Evolutionary conservation across 164 flowering plant genomes (phyloP).

Genomic region (Vitis cinerea): DNA sequence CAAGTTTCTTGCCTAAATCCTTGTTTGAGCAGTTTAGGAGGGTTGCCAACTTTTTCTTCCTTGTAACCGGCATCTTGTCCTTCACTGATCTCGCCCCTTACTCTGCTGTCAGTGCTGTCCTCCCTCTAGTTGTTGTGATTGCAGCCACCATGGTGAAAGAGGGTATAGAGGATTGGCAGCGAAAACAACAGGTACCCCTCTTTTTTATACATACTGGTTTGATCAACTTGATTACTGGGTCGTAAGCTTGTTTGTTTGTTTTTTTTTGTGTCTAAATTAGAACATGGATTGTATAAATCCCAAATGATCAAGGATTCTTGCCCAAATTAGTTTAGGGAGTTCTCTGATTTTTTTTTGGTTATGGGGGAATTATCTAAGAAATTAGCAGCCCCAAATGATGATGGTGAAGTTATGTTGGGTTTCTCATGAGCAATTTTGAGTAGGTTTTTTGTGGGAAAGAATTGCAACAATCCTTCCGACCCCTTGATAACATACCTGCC

Average conservation of each 20-base stretch:
- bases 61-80: constrained; percentile 49
- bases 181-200: constrained; percentile 48
- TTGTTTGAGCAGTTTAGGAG: constrained; percentile 77
- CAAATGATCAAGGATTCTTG: too few species aligned
- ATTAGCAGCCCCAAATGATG: too few species aligned
- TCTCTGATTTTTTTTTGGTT: too few species aligned
- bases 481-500: too few species aligned
- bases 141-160: constrained; percentile 61
- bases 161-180: constrained; percentile 58
- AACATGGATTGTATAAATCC: too few species aligned
- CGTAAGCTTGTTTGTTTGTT: not conserved
- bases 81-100: constrained; percentile 63
- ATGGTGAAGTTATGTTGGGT: too few species aligned
- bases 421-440: too few species aligned
- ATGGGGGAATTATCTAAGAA: too few species aligned
- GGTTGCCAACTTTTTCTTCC: constrained; percentile 70
- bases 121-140: constrained; percentile 52
- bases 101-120: constrained; percentile 46
- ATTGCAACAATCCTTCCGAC: too few species aligned
- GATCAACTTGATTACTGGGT: not conserved
- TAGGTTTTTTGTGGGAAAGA: too few species aligned
- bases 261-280: not conserved
- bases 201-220: not conserved
- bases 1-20: constrained; percentile 59
- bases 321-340: too few species aligned